Evolutionary conservation across 2,329 filamentous ascomycete genomes (phyloP).

Genomic region (Xylaria polymorpha): DNA sequence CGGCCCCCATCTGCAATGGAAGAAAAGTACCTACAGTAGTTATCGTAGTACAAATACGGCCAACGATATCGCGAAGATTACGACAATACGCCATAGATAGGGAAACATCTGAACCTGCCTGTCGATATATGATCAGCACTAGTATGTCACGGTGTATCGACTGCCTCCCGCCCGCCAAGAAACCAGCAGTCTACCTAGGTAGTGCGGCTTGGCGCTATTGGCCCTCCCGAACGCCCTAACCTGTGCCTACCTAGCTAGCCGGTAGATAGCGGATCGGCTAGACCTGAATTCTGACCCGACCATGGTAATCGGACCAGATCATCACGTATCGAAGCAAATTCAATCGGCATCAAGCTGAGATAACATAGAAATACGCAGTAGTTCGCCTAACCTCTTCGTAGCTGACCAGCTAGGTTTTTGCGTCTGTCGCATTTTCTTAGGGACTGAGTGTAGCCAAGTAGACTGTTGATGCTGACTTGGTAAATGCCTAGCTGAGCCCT

Average conservation of each 20-base stretch:
- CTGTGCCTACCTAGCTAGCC: neutral
- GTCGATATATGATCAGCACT: too few relatives aligned
- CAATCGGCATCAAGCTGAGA: neutral
- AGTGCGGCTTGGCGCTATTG: neutral
- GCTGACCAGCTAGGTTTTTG: neutral
- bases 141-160: neutral
- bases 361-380: neutral
- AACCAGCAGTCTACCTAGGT: neutral
- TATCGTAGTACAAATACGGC: constrained; percentile 1
- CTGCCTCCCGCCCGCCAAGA: neutral
- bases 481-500: constrained; percentile 14
- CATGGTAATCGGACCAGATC: constrained; percentile 4
- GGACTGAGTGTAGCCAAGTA: too few relatives aligned
- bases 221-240: neutral
- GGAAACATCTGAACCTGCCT: too few relatives aligned
- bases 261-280: constrained; percentile 14
- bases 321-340: constrained; percentile 8
- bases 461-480: neutral
- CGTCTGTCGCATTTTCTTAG: neutral
- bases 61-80: constrained; percentile 11
- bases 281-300: neutral
- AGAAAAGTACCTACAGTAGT: too few relatives aligned
- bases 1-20: constrained; percentile 5
- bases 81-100: neutral
- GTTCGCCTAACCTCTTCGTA: neutral